A percentile compares a stretch with the other conserved stretches of the same genome.
These are phyloP conservation scores for Leptographium flavum DNA, from an alignment of 2,329 filamentous ascomycete species.

Conservation along the genomic window DNA sequence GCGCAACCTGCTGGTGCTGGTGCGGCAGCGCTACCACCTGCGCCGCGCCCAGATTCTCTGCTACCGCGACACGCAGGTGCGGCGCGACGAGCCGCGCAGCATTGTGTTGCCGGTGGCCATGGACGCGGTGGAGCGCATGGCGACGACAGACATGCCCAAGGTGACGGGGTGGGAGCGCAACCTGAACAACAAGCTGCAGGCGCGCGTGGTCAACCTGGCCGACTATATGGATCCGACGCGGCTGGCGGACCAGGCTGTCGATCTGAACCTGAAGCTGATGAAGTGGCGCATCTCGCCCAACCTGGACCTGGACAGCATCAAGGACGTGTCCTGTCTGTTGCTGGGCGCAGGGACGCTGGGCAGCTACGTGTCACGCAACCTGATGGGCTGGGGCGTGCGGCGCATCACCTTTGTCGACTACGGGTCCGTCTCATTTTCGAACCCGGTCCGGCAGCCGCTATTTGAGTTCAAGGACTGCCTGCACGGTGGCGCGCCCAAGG, in stretches of 20 bases:
- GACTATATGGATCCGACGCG: constrained; percentile 86
- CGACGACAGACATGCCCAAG: constrained; percentile 55
- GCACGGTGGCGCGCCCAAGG: constrained; percentile 73
- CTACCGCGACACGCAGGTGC: constrained; percentile 71
- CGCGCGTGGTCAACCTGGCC: constrained; percentile 66
- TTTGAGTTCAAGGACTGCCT: constrained; percentile 85
- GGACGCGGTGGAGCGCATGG: constrained; percentile 28
- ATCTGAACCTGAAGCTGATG: constrained; percentile 94
- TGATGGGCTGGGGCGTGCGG: constrained; percentile 90
- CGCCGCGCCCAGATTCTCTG: constrained; percentile 71
- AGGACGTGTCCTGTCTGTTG: constrained; percentile 76
- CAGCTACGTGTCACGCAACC: constrained; percentile 79
- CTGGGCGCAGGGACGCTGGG: constrained; percentile 88
- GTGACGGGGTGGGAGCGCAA: constrained; percentile 93
- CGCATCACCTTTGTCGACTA: constrained; percentile 96
- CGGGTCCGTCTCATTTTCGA: constrained; percentile 84
- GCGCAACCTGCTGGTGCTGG: constrained; percentile 72
- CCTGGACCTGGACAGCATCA: constrained; percentile 77
- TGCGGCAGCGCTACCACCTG: constrained; percentile 69
- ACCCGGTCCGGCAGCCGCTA: constrained; percentile 86
- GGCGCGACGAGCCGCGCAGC: constrained; percentile 67
- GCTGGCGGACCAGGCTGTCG: constrained; percentile 85
- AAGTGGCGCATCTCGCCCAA: constrained; percentile 93
- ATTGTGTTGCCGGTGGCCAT: constrained; percentile 57
- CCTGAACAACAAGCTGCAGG: constrained; percentile 59